These are phyloP conservation scores for Zygotorulaspora danielsina DNA, from an alignment of 805 yeast species.

Conservation along the genomic window DNA sequence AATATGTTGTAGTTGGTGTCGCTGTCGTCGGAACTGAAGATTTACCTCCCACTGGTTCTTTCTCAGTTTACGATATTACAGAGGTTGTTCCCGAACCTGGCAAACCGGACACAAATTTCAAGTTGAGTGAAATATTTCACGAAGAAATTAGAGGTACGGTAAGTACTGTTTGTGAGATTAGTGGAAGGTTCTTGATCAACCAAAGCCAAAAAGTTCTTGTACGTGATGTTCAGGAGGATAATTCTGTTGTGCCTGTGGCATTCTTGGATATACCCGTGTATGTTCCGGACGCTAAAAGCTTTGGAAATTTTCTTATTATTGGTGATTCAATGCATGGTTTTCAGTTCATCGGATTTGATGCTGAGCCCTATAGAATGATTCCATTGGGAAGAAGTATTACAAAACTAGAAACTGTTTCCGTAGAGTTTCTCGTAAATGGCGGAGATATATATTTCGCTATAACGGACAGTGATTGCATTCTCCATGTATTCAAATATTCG, in stretches of 20 bases:
- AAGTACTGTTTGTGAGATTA: conserved; percentile 67
- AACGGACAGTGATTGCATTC: conserved; percentile 60
- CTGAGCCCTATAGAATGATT: conserved; percentile 88
- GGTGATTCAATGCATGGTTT: conserved; percentile 74
- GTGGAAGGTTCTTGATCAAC: conserved; percentile 76
- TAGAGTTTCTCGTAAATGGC: conserved; percentile 67
- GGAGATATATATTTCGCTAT: conserved; percentile 62
- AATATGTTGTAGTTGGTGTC: conserved; percentile 73
- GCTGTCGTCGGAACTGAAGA: conserved; percentile 76
- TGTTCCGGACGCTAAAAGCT: conserved; percentile 72
- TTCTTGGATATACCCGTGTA: conserved; percentile 82
- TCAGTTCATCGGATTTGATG: conserved; percentile 84
- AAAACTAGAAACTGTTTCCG: conserved; percentile 50
- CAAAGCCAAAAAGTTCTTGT: conserved; percentile 82
- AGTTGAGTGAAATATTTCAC: conserved; percentile 63
- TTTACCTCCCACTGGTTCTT: conserved; percentile 70
- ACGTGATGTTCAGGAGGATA: conserved; percentile 80
- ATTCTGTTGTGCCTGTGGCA: conserved; percentile 87
- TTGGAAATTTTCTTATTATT: conserved; percentile 73
- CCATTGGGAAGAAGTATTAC: conserved; percentile 69
- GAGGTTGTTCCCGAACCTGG: conserved; percentile 88
- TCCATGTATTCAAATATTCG: conserved; percentile 79
- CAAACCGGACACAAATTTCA: conserved; percentile 75
- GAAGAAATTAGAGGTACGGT: conserved; percentile 85
- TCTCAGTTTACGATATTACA: conserved; percentile 67